Evolutionary conservation across 768 basidiomycete genomes (phyloP).

Genomic region (Paxillus rubicundulus): DNA sequence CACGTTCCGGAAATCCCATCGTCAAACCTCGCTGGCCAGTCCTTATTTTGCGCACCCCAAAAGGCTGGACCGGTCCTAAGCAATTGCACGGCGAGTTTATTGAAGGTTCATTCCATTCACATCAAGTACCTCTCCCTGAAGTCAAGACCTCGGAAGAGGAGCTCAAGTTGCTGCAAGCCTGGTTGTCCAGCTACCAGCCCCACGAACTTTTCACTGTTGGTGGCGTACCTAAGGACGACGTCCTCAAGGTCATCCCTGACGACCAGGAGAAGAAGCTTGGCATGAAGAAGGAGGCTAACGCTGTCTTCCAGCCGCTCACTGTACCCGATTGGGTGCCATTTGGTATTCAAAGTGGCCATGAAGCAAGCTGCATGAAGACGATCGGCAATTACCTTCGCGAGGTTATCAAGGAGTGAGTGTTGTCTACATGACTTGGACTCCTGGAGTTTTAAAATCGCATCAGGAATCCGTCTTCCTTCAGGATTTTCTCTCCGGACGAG

Average conservation of each 20-base stretch:
- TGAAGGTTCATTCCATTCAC: conserved; percentile 80
- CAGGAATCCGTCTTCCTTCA: conserved; percentile 74
- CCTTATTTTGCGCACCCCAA: conserved; percentile 82
- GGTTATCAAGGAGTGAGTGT: conserved; percentile 51
- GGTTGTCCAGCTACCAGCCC: conserved; percentile 74
- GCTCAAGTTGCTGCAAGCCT: conserved; percentile 59
- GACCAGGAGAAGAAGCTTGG: conserved; percentile 63
- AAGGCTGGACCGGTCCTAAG: conserved; percentile 74
- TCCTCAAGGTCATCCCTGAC: conserved; percentile 60
- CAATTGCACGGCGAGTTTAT: conserved; percentile 64
- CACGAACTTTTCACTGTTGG: conserved; percentile 57
- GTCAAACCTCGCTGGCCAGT: conserved; percentile 92
- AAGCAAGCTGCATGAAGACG: conserved; percentile 77
- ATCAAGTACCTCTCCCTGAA: conserved; percentile 84
- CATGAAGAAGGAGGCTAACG: conserved; percentile 65
- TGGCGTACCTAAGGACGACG: conserved; percentile 46
- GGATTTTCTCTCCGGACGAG: conserved; percentile 91
- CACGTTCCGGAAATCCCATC: conserved; percentile 72
- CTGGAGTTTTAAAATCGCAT: background rate
- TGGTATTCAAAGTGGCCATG: conserved; percentile 48
- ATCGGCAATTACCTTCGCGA: conserved; percentile 56
- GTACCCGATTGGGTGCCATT: conserved; percentile 65
- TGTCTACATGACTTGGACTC: background rate
- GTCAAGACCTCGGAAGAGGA: conserved; percentile 65
- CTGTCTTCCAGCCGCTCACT: conserved; percentile 55